Evolutionary conservation across 106 monocot species (phyloP), one percentile per base, ranked within the genome.

Genomic region (Posidonia australis): DNA sequence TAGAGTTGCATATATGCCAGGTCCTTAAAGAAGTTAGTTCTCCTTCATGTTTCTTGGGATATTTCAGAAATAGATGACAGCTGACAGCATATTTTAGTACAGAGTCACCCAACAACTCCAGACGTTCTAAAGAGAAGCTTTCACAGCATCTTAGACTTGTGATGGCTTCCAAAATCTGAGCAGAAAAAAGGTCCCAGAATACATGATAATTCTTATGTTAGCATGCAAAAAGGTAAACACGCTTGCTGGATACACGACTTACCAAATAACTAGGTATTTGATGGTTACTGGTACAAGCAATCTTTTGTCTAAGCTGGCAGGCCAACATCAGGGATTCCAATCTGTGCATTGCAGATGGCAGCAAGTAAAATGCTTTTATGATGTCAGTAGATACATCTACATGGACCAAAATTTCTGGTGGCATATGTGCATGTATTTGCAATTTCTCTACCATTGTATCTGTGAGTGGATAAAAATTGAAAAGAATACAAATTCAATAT

Each of bases 161-260:
- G 32, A 91, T 73, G 29, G 90, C 90, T 77, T 91, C 90, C 73
- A 91, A 68, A 51, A 91, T 91, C 90, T 86, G 60, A 71, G 53
- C 36, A 54, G 22, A 23, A 22, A 54, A 13, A 41, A 80, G 19
- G 22, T 12, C 9, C 22, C 23, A 24, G 1, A 12, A 11, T 22
- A 22, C 22, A 45, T 9, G 7, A 19, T 53, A 44, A 22, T 1
- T 54, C 24, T 54, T 45, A 10, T 45, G 13, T 45, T 45, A 45
- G 44, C 44, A 45, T 10, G 11, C 13, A 45, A 45, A 45, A 10
- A 2, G 9, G 22, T 10, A 22, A 54, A 10, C 24, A 54, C 31
- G 29, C n/a, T 22, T 14, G 19, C 13, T 54, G n/a, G 54, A 26
- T 26, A 12, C 24, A 22, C 22, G 1, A 54, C 74, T 20, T 86